Percentiles rank a stretch among this genome's conserved stretches.
Evolutionary conservation across 371 early-diverging fungal species (phyloP).

Genomic region (Lichtheimia hyalospora): DNA sequence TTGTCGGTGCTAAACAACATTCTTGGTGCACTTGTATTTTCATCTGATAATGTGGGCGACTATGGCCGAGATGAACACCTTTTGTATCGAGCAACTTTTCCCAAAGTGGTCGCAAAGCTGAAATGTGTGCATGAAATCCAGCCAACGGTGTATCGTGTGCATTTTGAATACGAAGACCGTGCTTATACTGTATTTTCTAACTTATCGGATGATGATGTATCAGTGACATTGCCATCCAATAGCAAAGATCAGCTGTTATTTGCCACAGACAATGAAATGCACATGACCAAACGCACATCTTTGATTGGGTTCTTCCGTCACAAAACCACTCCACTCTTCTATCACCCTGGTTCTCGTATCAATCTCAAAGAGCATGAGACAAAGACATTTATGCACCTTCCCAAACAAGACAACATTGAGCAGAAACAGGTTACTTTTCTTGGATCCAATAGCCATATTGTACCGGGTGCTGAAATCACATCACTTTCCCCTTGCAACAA

Average conservation of each 20-base stretch:
- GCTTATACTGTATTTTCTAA: constrained; percentile 46
- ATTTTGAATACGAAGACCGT: constrained; percentile 9
- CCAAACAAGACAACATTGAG: constrained; percentile 7
- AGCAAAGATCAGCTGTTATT: constrained; percentile 24
- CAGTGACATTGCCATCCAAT: constrained; percentile 33
- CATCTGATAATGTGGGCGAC: constrained; percentile 44
- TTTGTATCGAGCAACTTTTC: constrained; percentile 39
- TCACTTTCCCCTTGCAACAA: neutral
- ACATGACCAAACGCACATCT: constrained; percentile 20
- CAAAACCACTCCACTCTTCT: constrained; percentile 24
- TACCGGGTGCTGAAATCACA: constrained; percentile 43
- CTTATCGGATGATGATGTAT: constrained; percentile 39
- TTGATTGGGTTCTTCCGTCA: constrained; percentile 5
- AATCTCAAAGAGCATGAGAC: constrained; percentile 38
- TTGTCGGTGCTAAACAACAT: constrained; percentile 56
- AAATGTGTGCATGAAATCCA: constrained; percentile 39
- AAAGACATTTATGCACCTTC: constrained; percentile 45
- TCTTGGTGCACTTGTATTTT: constrained; percentile 57
- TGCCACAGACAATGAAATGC: constrained; percentile 38
- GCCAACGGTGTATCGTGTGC: constrained; percentile 42
- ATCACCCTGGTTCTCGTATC: constrained; percentile 32
- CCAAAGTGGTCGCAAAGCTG: constrained; percentile 41
- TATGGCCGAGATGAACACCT: constrained; percentile 42
- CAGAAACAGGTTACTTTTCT: constrained; percentile 16
- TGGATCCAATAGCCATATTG: constrained; percentile 44